Conservation (phyloP, 192 early-diverging fungal genomes). For the Linnemannia hyalina region DNA sequence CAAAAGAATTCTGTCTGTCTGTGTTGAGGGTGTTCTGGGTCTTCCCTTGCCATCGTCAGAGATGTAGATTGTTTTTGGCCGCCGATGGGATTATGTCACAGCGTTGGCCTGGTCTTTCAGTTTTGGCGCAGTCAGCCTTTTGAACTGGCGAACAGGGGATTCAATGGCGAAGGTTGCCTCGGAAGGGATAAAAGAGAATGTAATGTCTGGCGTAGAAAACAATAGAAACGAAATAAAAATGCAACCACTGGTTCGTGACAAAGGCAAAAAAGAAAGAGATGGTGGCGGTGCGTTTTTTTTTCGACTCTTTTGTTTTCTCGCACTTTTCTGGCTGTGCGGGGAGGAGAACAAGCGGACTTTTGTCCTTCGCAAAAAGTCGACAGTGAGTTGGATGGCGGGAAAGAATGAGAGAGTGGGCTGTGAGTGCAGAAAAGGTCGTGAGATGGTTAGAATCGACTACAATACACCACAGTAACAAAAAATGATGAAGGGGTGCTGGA, state of each 20-base stretch:
- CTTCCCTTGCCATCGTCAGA: too few relatives aligned
- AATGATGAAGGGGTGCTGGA: too few relatives aligned
- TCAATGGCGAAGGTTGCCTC: not conserved
- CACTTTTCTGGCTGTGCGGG: not conserved
- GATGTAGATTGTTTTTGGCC: not conserved
- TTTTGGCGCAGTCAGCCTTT: not conserved
- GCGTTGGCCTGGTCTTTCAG: not conserved
- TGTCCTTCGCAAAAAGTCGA: not conserved
- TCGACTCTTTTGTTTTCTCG: not conserved
- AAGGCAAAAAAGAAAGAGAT: not conserved
- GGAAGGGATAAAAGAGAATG: not conserved
- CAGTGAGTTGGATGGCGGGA: not conserved
- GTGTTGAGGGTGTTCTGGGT: too few relatives aligned
- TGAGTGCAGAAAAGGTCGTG: not conserved
- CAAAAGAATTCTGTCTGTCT: too few relatives aligned
- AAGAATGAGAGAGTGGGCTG: not conserved
- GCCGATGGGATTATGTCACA: not conserved
- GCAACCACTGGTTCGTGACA: not conserved
- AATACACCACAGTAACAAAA: not conserved
- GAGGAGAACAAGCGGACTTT: not conserved
- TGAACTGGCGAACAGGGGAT: not conserved
- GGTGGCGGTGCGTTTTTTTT: conserved; percentile 3
- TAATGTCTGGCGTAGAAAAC: not conserved
- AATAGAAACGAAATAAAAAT: not conserved
- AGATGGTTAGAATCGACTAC: not conserved